Evolutionary conservation across 345 rosid genomes (phyloP), one percentile per base, ranked within the genome.

Genomic region (Euphorbia peplus): DNA sequence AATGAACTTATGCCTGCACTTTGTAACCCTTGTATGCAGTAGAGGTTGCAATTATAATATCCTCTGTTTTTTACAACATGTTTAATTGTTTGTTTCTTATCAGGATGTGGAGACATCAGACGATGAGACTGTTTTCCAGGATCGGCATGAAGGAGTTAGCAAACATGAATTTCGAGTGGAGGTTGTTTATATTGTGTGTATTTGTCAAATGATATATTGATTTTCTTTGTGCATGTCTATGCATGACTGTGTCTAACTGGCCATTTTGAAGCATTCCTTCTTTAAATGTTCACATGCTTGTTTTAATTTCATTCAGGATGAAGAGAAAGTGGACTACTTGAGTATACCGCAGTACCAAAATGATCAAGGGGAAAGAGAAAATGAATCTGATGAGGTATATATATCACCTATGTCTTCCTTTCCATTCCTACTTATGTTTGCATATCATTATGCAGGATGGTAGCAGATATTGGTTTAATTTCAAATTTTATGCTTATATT

Each of bases 51-150:
- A 13, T 5, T 21, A 52, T 21, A 58, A 10, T 32, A 25, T 58
- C 11, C 50, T 70, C 63, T 8, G 41, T 24, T 5, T 26, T 60
- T 29, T 39, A 63, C 60, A 39, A 63, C 60, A 39, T 50, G n/a
- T 47, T 66, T 53, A 60, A 25, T 35, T 59, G 50, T 52, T 39
- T 18, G 60, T 72, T 64, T 48, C 24, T 15, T 24, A 48, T 47
- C 79, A 88, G 86, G 78, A 79, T 73, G 76, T 69, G 61, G 82
- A 72, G 69, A 68, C 67, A 64, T 70, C 68, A 57, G 66, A 63
- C 64, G 55, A 68, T 59, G 83, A 73, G 29, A 57, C 66, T 64
- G 48, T 73, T 70, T 22, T 71, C 58, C 71, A 72, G 70, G 70
- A 75, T 68, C 78, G 73, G 70, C 74, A 74, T 42, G 68, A 67